Conservation (phyloP, 2,329 filamentous ascomycete genomes). For the Aspergillus intermedius region DNA sequence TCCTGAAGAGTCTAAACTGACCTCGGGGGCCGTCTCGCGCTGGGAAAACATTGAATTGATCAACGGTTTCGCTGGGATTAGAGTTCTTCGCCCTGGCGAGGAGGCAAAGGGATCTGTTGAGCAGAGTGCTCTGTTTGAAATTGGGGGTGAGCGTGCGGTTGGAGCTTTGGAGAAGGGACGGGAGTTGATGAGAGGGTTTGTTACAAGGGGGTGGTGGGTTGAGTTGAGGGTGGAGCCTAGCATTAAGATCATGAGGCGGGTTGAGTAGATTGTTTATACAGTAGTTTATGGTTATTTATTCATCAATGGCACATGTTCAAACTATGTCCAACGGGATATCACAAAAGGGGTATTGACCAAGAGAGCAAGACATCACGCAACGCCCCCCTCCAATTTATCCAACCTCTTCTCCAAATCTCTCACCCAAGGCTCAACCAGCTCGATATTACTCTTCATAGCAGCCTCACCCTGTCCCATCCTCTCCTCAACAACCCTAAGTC, state of each 20-base stretch:
- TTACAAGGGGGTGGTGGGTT: slow-evolving; percentile 50
- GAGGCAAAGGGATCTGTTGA: slow-evolving; percentile 21
- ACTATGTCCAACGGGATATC: no score
- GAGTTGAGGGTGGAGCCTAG: slow-evolving; percentile 49
- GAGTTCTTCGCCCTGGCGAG: slow-evolving; percentile 41
- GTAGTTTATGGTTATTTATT: not conserved
- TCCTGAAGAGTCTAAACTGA: slow-evolving; percentile 18
- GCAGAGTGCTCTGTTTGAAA: slow-evolving; percentile 26
- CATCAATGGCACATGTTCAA: no score
- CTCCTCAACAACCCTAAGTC: slow-evolving; percentile 69
- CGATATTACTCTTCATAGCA: slow-evolving; percentile 70
- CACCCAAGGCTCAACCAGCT: slow-evolving; percentile 82
- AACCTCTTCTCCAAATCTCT: slow-evolving; percentile 77
- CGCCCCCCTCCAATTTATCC: slow-evolving; percentile 46
- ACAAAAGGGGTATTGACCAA: not conserved
- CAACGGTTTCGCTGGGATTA: slow-evolving; percentile 47
- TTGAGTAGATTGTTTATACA: slow-evolving; percentile 1
- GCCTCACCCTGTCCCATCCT: slow-evolving; percentile 64
- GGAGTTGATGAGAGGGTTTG: slow-evolving; percentile 17
- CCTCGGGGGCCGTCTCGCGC: slow-evolving; percentile 37
- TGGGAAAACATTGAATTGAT: slow-evolving; percentile 50
- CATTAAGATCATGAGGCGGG: slow-evolving; percentile 42
- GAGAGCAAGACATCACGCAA: not conserved
- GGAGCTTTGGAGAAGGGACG: slow-evolving; percentile 21
- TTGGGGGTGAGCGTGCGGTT: slow-evolving; percentile 28